phyloP scores from a whole-genome alignment of 768 basidiomycete species.

The Russula sp. region DNA sequence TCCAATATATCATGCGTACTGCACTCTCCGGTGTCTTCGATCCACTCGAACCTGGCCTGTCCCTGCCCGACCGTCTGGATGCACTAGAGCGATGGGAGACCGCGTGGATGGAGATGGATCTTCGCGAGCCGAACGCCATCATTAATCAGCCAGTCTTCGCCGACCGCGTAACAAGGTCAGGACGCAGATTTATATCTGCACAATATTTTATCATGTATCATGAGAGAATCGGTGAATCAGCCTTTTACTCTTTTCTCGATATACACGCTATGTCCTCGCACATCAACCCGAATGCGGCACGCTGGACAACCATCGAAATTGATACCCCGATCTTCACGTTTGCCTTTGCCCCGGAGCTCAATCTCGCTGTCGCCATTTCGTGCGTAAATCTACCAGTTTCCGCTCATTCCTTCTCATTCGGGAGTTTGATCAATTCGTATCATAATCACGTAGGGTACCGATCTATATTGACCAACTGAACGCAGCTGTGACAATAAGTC shows the following conservation, averaged over 20 bases:
- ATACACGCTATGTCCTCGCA: neutral
- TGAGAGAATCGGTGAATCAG: neutral
- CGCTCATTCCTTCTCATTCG: neutral
- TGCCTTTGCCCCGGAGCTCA: slow-evolving; percentile 21
- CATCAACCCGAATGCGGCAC: neutral
- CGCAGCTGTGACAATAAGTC: slow-evolving; percentile 1
- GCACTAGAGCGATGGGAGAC: slow-evolving; percentile 11
- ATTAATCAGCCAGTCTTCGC: neutral
- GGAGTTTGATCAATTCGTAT: neutral
- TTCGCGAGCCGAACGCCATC: neutral
- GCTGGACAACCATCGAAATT: slow-evolving; percentile 15
- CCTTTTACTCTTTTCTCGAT: slow-evolving; percentile 16
- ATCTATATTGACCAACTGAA: too few relatives aligned
- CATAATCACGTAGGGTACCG: slow-evolving; percentile 11
- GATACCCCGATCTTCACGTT: slow-evolving; percentile 12
- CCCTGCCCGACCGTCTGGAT: slow-evolving; percentile 12
- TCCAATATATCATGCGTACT: slow-evolving; percentile 14
- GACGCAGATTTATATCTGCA: slow-evolving; percentile 1
- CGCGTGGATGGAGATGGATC: slow-evolving; percentile 4
- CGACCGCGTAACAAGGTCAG: too few relatives aligned
- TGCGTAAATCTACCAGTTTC: slow-evolving; percentile 2
- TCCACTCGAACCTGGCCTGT: slow-evolving; percentile 13
- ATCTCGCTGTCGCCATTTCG: slow-evolving; percentile 17
- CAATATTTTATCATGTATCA: slow-evolving; percentile 2
- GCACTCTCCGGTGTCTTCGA: slow-evolving; percentile 21